phyloP scores from a whole-genome alignment of 805 yeast species.

The Suhomyces kilbournensis region DNA sequence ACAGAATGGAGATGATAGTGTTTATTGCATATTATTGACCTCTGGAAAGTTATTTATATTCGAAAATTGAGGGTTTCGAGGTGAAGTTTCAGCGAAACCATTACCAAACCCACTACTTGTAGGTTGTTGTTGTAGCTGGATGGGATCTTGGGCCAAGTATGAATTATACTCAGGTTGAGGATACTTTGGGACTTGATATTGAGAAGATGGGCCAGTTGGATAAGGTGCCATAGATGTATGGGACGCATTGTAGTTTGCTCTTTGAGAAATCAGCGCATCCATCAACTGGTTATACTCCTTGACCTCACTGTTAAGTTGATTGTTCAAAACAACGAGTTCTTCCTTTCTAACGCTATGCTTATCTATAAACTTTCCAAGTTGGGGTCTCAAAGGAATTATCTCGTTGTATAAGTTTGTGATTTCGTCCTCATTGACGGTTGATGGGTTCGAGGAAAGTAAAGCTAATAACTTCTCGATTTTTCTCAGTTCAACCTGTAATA shows the following conservation, averaged over 20 bases:
- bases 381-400: slow-evolving; percentile 69
- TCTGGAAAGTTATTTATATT: slow-evolving; percentile 27
- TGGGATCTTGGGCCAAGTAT: background rate
- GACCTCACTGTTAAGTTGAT: slow-evolving; percentile 67
- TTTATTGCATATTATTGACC: slow-evolving; percentile 17
- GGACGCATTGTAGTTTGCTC: slow-evolving; percentile 1
- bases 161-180: background rate
- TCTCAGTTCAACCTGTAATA: slow-evolving; percentile 49
- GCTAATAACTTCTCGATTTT: slow-evolving; percentile 72
- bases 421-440: slow-evolving; percentile 52
- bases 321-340: slow-evolving; percentile 69
- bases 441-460: slow-evolving; percentile 40
- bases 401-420: slow-evolving; percentile 71
- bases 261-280: slow-evolving; percentile 36
- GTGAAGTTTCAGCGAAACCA: slow-evolving; percentile 8
- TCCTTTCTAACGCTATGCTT: slow-evolving; percentile 74
- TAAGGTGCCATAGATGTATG: slow-evolving; percentile 3
- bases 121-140: slow-evolving; percentile 24
- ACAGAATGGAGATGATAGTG: background rate
- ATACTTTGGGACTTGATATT: background rate
- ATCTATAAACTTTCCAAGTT: slow-evolving; percentile 71
- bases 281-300: slow-evolving; percentile 65
- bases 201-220: slow-evolving; percentile 3
- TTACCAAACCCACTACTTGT: slow-evolving; percentile 44
- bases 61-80: slow-evolving; percentile 19